Conservation (phyloP, 148 eudicot species). For the Fallopia convolvulus region DNA sequence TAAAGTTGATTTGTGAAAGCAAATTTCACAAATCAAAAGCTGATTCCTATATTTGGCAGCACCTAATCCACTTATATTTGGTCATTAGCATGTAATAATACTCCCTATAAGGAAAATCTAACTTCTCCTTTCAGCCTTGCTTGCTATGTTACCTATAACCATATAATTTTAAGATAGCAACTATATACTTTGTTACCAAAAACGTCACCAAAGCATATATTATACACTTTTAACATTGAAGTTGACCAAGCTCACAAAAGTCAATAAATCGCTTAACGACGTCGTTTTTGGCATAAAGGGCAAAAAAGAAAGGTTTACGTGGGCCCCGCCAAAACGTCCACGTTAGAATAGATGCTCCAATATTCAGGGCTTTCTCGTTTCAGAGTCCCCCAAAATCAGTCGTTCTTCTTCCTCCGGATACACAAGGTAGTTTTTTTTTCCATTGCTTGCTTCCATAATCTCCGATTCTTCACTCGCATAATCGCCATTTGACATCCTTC, state of each 20-base stretch:
- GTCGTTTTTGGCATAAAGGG: neutral
- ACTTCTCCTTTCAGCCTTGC: too few relatives aligned
- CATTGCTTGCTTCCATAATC: neutral
- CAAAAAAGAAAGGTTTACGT: neutral
- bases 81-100: neutral
- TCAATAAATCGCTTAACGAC: neutral
- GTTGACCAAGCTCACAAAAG: too few relatives aligned
- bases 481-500: neutral
- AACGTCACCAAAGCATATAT: too few relatives aligned
- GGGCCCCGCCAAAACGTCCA: neutral
- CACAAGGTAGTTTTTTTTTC: neutral
- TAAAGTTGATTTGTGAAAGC: too few relatives aligned
- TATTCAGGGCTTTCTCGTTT: neutral
- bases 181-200: too few relatives aligned
- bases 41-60: neutral
- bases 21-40: too few relatives aligned
- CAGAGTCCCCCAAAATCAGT: neutral
- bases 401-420: neutral
- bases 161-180: too few relatives aligned
- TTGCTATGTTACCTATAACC: too few relatives aligned
- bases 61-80: neutral
- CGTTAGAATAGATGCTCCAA: neutral
- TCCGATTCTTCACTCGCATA: neutral
- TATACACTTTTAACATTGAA: too few relatives aligned
- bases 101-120: too few relatives aligned